Evolutionary conservation across 352 stramenopile genomes (phyloP), one percentile per base, ranked within the genome.

Genomic region (Pythium coloratum): DNA sequence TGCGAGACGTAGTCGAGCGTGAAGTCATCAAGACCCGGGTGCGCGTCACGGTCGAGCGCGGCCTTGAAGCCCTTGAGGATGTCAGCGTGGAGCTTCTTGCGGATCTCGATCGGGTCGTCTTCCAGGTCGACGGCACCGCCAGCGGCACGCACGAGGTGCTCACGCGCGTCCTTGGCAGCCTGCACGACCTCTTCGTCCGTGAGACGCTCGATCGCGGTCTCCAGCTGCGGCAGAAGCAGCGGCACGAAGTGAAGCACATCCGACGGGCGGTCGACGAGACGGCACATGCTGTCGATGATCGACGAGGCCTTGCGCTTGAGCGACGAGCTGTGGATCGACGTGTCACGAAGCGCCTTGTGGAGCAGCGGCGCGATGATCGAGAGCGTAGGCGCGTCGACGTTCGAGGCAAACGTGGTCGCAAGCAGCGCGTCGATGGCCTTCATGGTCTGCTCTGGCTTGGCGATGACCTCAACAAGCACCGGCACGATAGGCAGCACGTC

Each of bases 251-350:
- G 91, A 59, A 93, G 91, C 63, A 98, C 92, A 40, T 96, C 92
- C 38, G 87, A 90, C 30, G 91, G 90, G 44, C 76, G 81, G 59
- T 86, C 79, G 28, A 98, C 91, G 10, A 98, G 77, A 57, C 86
- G 88, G 51, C 84, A 96, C 92, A 98, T 98, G 71, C 93, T 97
- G 70, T 96, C 90, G 72, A 98, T 98, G 59, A 98, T 96, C 66
- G 93, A 82, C 59, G 90, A 94, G 14, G 88, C 91, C 73, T 96
- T 92, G 46, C 92, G 86, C 76, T 98, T 97, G 38, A 97, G 79
- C 16, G 89, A 93, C 62, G 93, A 89, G 75, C 93, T 96, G 75
- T 98, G 84, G 64, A 94, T 94, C 59, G 89, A 85, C 70, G 94
- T 94, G 71, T 98, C 95, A 42, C 94, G 94, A 30, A 98, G 76